Percentiles rank a stretch among this genome's conserved stretches.
Conservation (phyloP, 78 protist species). For the Mastigamoeba balamuthi region DNA sequence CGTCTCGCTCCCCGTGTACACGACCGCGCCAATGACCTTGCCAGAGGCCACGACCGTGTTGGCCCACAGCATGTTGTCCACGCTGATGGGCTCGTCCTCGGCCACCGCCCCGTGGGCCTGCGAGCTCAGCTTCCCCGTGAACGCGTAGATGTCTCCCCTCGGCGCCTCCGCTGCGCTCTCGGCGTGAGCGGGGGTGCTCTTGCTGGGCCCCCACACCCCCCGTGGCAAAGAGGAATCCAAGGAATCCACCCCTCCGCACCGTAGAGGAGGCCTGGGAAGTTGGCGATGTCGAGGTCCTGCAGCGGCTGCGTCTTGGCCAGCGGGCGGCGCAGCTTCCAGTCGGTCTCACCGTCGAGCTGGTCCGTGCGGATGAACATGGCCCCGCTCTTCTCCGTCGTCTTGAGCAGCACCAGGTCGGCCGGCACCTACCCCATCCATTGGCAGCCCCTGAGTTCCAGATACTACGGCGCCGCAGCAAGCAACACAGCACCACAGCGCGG, state of each 20-base stretch:
- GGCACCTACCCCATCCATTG: constrained; percentile 48
- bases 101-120: not conserved
- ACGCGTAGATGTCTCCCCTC: constrained; percentile 73
- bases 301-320: no score
- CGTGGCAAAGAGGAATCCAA: no score
- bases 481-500: not conserved
- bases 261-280: no score
- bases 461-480: not conserved
- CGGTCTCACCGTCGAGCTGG: constrained; percentile 94
- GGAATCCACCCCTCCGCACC: no score
- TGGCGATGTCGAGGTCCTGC: no score
- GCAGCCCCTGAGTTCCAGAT: not conserved
- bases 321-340: constrained; percentile 83
- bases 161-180: constrained; percentile 69
- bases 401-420: constrained; percentile 75
- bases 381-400: constrained; percentile 78
- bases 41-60: constrained; percentile 91
- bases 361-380: constrained; percentile 83
- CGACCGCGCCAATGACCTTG: constrained; percentile 56
- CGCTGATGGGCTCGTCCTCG: constrained; percentile 68
- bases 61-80: constrained; percentile 96
- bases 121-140: constrained; percentile 51
- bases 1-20: constrained; percentile 94
- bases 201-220: no score
- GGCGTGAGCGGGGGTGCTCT: no score